These are phyloP conservation scores for Aspergillus quadricinctus DNA, from an alignment of 2,329 filamentous ascomycete species.

Conservation along the genomic window DNA sequence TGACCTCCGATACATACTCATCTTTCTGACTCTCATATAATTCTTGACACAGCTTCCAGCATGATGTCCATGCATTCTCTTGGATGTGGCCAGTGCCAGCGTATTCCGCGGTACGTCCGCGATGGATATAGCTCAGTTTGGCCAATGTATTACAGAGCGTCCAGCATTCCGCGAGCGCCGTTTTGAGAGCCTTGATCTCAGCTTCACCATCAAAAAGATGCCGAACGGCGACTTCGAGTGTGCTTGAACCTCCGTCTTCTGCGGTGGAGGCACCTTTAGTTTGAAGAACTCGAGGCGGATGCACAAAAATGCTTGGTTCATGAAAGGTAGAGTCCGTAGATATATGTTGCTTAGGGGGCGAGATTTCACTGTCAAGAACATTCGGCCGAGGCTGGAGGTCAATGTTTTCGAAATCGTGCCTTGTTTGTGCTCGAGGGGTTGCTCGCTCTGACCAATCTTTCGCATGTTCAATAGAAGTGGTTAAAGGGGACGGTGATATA, in stretches of 20 bases:
- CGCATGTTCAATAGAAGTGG: conserved; percentile 66
- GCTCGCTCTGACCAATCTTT: conserved; percentile 64
- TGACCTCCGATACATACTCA: conserved; percentile 62
- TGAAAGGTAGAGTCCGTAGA: background rate
- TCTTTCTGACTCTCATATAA: conserved; percentile 79
- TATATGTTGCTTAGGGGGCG: conserved; percentile 17
- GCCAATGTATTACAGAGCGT: conserved; percentile 88
- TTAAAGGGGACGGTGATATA: conserved; percentile 66
- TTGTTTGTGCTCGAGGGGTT: conserved; percentile 78
- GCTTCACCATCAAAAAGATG: conserved; percentile 50
- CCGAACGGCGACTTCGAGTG: conserved; percentile 27
- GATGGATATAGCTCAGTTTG: conserved; percentile 76
- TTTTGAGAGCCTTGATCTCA: conserved; percentile 62
- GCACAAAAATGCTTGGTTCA: background rate
- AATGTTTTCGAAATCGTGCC: conserved; percentile 64
- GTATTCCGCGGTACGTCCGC: conserved; percentile 65
- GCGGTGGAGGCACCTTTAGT: conserved; percentile 8
- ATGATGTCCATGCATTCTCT: conserved; percentile 87
- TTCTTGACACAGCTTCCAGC: conserved; percentile 87
- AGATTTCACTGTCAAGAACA: conserved; percentile 67
- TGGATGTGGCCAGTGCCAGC: conserved; percentile 70
- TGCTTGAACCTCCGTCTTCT: conserved; percentile 20
- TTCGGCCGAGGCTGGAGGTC: conserved; percentile 56
- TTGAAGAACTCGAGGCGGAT: conserved; percentile 26
- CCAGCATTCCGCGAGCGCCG: conserved; percentile 84